Conservation (phyloP, 2,329 filamentous ascomycete genomes). For the Zymoseptoria brevis region DNA sequence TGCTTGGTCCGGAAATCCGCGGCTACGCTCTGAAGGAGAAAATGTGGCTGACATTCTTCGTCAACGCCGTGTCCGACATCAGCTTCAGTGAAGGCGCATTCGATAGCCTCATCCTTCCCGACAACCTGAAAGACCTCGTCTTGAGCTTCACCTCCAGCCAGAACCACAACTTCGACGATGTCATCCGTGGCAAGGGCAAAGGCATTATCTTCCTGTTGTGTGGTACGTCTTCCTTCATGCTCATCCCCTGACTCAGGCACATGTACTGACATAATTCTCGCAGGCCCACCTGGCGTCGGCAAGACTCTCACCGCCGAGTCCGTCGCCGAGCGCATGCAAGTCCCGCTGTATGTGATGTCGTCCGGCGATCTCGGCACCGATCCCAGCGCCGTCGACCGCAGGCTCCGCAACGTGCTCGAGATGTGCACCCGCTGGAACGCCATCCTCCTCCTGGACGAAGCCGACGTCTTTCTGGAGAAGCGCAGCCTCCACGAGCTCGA, state of each 20-base stretch:
- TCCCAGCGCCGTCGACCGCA: conserved; percentile 35
- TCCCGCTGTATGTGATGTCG: conserved; percentile 44
- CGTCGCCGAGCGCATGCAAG: conserved; percentile 44
- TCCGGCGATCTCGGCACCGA: conserved; percentile 44
- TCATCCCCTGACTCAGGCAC: background rate
- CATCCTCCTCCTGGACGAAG: conserved; percentile 46
- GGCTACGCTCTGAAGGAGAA: conserved; percentile 37
- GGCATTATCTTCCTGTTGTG: conserved; percentile 46
- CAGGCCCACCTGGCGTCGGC: conserved; percentile 40
- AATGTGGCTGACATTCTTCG: conserved; percentile 35
- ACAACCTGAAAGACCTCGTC: conserved; percentile 41
- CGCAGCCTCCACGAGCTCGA: conserved; percentile 35
- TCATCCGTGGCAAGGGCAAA: conserved; percentile 46
- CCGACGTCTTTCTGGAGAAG: conserved; percentile 38
- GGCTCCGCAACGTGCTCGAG: conserved; percentile 37
- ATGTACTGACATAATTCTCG: background rate
- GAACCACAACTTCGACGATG: conserved; percentile 34
- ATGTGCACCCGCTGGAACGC: conserved; percentile 46
- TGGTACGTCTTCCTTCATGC: conserved; percentile 24
- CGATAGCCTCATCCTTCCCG: conserved; percentile 41
- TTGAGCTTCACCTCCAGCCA: conserved; percentile 39
- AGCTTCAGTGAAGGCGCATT: conserved; percentile 41
- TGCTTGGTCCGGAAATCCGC: conserved; percentile 26
- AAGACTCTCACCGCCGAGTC: conserved; percentile 47
- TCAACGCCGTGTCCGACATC: conserved; percentile 36